Evolutionary conservation across 108 stramenopile genomes (phyloP), one percentile per base, ranked within the genome.

Genomic region (Nannochloropsis gaditana): DNA sequence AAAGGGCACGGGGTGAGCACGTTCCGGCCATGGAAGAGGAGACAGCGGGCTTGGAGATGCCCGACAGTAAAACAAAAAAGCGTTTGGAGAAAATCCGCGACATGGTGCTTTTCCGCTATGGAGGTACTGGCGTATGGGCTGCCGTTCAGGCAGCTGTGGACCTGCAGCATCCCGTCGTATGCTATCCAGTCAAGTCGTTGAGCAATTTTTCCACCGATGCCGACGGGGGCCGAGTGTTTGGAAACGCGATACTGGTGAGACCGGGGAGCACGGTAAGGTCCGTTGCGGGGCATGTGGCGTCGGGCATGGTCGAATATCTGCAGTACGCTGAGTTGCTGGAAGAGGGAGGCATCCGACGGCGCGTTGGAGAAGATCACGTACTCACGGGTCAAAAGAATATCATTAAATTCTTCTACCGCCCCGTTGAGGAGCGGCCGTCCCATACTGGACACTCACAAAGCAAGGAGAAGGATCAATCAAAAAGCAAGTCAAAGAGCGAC

Each of bases 391-490:
- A 73, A 8, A 73, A 73, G 4, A 73, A 73, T n/a, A 73, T 73
- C 59, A 73, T 73, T n/a, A 73, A 73, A n/a, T 73, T 73, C 59
- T 73, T 73, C 59, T 73, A n/a, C n/a, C 59, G 59, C 59, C 59
- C 59, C 2, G 59, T 73, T n/a, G 59, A 73, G 59, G 59, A 73
- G 3, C 59, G 59, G n/a, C 59, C 15, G n/a, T 15, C 8, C 19
- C 59, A 73, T n/a, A n/a, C 19, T 15, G 59, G 59, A n/a, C n/a
- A 15, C 19, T 73, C 59, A 8, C 59, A 73, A 73, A n/a, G 59
- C 59, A 73, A 73, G n/a, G 59, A 73, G 0, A 73, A 73, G 59
- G 59, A 73, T 15, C 59, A 73, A 73, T n/a, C 15, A n/a, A 73
- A 73, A n/a, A n/a, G 19, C 3, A 73, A n/a, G n/a, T n/a, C 59